phyloP scores from a whole-genome alignment of 2,329 filamentous ascomycete genomes.

The Fusarium udum region DNA sequence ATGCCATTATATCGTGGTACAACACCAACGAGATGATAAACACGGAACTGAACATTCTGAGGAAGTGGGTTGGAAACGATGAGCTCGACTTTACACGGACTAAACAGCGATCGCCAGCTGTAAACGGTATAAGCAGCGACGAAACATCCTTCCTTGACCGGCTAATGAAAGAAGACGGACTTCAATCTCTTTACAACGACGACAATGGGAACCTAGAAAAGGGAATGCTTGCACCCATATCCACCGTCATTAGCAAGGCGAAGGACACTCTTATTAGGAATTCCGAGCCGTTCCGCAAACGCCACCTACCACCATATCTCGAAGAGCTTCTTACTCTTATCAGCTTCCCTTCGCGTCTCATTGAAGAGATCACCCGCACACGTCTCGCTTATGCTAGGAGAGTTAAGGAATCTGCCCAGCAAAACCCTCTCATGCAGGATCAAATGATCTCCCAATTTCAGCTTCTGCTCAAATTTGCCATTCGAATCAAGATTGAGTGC shows the following conservation, averaged over 20 bases:
- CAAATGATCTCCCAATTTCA: slow-evolving; percentile 99
- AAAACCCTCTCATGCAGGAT: slow-evolving; percentile 92
- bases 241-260: slow-evolving; percentile 89
- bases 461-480: slow-evolving; percentile 88
- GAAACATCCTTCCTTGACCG: slow-evolving; percentile 94
- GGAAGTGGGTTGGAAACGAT: slow-evolving; percentile 96
- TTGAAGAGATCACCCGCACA: slow-evolving; percentile 95
- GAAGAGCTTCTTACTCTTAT: slow-evolving; percentile 95
- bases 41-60: slow-evolving; percentile 88
- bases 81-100: slow-evolving; percentile 89
- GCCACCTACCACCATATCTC: slow-evolving; percentile 94
- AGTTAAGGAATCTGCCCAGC: slow-evolving; percentile 93
- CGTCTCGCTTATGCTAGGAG: slow-evolving; percentile 91
- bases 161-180: slow-evolving; percentile 92
- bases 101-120: slow-evolving; percentile 70
- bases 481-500: slow-evolving; percentile 92
- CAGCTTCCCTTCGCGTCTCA: slow-evolving; percentile 94
- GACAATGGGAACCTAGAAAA: slow-evolving; percentile 58
- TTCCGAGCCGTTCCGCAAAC: slow-evolving; percentile 82
- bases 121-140: slow-evolving; percentile 78
- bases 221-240: slow-evolving; percentile 86
- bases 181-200: slow-evolving; percentile 90
- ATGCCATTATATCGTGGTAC: slow-evolving; percentile 93
- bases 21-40: slow-evolving; percentile 98
- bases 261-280: slow-evolving; percentile 92